A percentile compares a stretch with the other conserved stretches of the same genome.
These are phyloP conservation scores for Leishmania turanica DNA, from an alignment of 208 protist genomes.

Conservation along the genomic window DNA sequence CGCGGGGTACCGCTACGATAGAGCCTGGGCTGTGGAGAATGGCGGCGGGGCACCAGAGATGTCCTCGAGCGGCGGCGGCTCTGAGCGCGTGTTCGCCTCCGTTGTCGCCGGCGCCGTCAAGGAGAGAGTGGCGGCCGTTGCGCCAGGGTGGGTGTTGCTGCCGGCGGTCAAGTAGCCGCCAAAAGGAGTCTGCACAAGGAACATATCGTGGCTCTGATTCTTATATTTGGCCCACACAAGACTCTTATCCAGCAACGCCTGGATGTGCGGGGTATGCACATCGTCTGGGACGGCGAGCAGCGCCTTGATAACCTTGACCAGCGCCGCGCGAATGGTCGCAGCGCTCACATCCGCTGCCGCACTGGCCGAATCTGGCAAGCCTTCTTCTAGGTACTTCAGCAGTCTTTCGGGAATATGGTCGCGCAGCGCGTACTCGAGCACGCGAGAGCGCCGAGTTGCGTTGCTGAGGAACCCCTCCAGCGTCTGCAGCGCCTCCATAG, in stretches of 20 bases:
- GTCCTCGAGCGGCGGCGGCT: conserved; percentile 41
- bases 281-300: conserved; percentile 60
- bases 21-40: neutral
- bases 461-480: conserved; percentile 62
- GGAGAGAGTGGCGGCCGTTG: conserved; percentile 22
- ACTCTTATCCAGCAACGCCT: conserved; percentile 56
- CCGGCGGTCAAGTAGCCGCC: conserved; percentile 66
- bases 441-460: conserved; percentile 30
- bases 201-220: conserved; percentile 92
- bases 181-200: conserved; percentile 65
- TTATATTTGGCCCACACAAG: conserved; percentile 88
- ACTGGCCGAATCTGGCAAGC: conserved; percentile 40
- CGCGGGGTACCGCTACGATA: neutral
- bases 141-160: neutral
- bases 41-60: conserved; percentile 1
- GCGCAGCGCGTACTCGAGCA: conserved; percentile 37
- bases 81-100: conserved; percentile 16
- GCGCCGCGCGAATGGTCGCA: conserved; percentile 74
- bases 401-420: conserved; percentile 60
- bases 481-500: conserved; percentile 56
- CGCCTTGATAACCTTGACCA: conserved; percentile 88
- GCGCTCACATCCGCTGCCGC: conserved; percentile 38
- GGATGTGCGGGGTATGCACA: conserved; percentile 34
- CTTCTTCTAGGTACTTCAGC: conserved; percentile 60
- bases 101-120: conserved; percentile 24